Conservation (phyloP, 225 moss, liverwort and hornwort genomes). For the Thuidium tamariscinum region DNA sequence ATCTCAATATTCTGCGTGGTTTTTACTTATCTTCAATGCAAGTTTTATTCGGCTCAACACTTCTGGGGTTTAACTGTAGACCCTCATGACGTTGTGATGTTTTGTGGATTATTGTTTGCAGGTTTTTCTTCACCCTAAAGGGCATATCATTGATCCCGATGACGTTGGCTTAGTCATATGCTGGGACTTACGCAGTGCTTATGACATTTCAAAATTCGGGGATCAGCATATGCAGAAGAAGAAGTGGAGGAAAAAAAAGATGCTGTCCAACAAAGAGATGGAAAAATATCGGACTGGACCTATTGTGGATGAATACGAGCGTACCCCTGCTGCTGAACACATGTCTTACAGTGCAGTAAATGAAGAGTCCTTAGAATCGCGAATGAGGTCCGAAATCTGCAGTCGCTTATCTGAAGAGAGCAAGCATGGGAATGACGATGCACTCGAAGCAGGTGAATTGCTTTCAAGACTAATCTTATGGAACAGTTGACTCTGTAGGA, state of each 20-base stretch:
- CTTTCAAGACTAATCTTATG: neutral
- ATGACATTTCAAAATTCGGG: slow-evolving; percentile 32
- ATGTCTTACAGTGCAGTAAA: slow-evolving; percentile 11
- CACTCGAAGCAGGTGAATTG: slow-evolving; percentile 26
- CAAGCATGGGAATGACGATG: neutral
- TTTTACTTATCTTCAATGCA: neutral
- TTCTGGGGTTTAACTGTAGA: neutral
- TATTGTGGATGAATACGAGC: slow-evolving; percentile 14
- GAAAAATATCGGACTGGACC: slow-evolving; percentile 34
- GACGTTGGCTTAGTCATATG: slow-evolving; percentile 45
- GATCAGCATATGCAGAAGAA: slow-evolving; percentile 14
- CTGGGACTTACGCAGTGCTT: slow-evolving; percentile 35
- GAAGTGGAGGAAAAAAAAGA: slow-evolving; percentile 19
- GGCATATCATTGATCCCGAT: slow-evolving; percentile 30
- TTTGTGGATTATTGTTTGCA: neutral
- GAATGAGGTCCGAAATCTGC: slow-evolving; percentile 32
- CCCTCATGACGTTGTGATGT: neutral
- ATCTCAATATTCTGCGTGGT: neutral
- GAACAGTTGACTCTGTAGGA: neutral
- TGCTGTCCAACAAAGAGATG: slow-evolving; percentile 2
- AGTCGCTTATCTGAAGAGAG: neutral
- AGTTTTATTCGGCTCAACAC: neutral
- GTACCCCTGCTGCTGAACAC: neutral
- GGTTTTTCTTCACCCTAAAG: slow-evolving; percentile 49
- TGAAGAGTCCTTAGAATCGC: slow-evolving; percentile 19